These are phyloP conservation scores for Talaromyces nanjingensis DNA, from an alignment of 495 filamentous ascomycete species.

Conservation along the genomic window DNA sequence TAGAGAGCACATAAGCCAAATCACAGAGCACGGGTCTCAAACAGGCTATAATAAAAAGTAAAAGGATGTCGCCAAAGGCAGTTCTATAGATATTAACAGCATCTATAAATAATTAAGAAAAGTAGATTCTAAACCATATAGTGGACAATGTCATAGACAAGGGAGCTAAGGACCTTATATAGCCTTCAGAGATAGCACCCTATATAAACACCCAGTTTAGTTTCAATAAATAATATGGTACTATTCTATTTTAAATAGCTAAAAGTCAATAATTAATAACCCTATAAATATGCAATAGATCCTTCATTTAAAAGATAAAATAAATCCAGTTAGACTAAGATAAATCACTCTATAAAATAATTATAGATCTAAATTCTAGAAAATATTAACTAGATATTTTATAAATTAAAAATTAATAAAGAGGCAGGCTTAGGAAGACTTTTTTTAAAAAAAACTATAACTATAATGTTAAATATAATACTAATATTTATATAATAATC, in stretches of 20 bases:
- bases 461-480: too few relatives aligned
- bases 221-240: background rate
- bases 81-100: background rate
- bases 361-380: too few relatives aligned
- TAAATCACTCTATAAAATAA: too few relatives aligned
- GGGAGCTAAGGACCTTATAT: background rate
- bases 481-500: too few relatives aligned
- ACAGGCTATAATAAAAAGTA: background rate
- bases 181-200: background rate
- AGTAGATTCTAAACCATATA: background rate
- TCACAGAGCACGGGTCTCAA: background rate
- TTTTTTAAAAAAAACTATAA: too few relatives aligned
- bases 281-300: background rate
- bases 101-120: background rate
- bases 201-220: background rate
- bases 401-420: too few relatives aligned
- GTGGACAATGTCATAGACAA: background rate
- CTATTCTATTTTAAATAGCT: background rate
- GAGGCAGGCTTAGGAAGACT: too few relatives aligned
- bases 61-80: background rate
- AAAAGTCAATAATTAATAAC: background rate
- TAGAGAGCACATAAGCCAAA: background rate
- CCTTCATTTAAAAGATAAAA: too few relatives aligned
- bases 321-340: too few relatives aligned
- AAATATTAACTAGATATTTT: too few relatives aligned